These are phyloP conservation scores for Solanum hybrid DNA, from an alignment of 305 asterid genomes.

Conservation along the genomic window DNA sequence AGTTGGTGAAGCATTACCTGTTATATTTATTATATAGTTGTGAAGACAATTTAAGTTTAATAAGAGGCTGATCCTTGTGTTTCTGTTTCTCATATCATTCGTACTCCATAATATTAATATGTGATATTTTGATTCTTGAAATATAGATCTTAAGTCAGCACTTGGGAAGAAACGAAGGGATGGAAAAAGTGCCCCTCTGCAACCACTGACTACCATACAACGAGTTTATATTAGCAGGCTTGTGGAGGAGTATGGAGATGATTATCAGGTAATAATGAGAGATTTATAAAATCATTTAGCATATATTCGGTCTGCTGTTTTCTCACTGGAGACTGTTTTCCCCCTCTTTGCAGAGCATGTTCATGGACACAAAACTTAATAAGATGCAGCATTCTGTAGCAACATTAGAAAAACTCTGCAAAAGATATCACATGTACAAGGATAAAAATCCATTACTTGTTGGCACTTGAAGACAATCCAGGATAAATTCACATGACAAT, in stretches of 20 bases:
- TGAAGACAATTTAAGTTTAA: not conserved
- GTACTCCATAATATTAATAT: not conserved
- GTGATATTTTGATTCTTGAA: not conserved
- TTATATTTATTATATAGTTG: not conserved
- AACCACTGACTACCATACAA: slow-evolving; percentile 75
- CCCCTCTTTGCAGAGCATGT: slow-evolving; percentile 63
- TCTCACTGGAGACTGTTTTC: not conserved
- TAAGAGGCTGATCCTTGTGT: not conserved
- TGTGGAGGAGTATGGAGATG: slow-evolving; percentile 70
- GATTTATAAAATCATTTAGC: not conserved
- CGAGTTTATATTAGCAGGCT: slow-evolving; percentile 51
- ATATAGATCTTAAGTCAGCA: slow-evolving; percentile 70
- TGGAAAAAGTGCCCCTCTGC: slow-evolving; percentile 50
- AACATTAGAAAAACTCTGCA: slow-evolving; percentile 72
- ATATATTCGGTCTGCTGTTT: not conserved
- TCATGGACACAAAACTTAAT: slow-evolving; percentile 84
- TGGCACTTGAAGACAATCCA: slow-evolving; percentile 18
- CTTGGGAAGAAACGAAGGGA: slow-evolving; percentile 80
- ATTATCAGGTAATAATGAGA: slow-evolving; percentile 46
- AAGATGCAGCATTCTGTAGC: slow-evolving; percentile 85
- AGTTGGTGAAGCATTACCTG: not conserved
- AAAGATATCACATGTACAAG: slow-evolving; percentile 53
- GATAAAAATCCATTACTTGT: slow-evolving; percentile 62
- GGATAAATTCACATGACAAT: not conserved
- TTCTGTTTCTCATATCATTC: not conserved